Evolutionary conservation across 371 early-diverging fungal species (phyloP), one percentile per base, ranked within the genome.

Genomic region (Quaeritorhiza haematococci): DNA sequence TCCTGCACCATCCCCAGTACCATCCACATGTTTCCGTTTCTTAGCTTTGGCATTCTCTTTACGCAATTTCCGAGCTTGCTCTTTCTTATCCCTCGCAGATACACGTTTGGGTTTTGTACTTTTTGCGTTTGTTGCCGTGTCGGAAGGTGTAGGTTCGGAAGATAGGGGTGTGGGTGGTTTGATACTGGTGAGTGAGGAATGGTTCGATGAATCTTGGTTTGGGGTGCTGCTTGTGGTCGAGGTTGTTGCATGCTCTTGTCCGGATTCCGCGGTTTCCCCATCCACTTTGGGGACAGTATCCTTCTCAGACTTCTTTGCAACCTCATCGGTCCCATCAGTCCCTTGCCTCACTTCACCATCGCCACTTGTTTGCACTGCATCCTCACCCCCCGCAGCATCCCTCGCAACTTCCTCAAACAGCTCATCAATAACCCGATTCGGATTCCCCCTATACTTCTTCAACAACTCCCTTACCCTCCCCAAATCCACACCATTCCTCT

Each of bases 341-440:
- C n/a, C n/a, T n/a, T n/a, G n/a, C n/a, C n/a, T n/a, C n/a, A n/a
- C n/a, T n/a, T n/a, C n/a, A n/a, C n/a, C n/a, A n/a, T 46, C 47
- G 19, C 7, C 13, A 7, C 27, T 13, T 7, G 19, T 27, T 23
- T 46, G 19, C 27, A 19, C 8, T 13, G 27, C 6, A 46, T 46
- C 21, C 27, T 27, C 47, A n/a, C 21, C 47, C 19, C 6, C 7
- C 8, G 47, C 19, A 46, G 7, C 27, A 46, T 19, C 13, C 23
- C 10, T 19, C 19, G 38, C 10, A 4, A 4, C 51, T 26, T 56
- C 61, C 15, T 78, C 76, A 26, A 75, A 72, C 4, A 88, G 44
- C 0, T 65, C 68, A 54, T 84, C 80, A 29, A 84, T 77, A 7
- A 84, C 87, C 38, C 74, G 69, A 42, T 72, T 73, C 0, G 72